Evolutionary conservation across 2,329 filamentous ascomycete species (phyloP).

Genomic region (Talaromyces sp.): DNA sequence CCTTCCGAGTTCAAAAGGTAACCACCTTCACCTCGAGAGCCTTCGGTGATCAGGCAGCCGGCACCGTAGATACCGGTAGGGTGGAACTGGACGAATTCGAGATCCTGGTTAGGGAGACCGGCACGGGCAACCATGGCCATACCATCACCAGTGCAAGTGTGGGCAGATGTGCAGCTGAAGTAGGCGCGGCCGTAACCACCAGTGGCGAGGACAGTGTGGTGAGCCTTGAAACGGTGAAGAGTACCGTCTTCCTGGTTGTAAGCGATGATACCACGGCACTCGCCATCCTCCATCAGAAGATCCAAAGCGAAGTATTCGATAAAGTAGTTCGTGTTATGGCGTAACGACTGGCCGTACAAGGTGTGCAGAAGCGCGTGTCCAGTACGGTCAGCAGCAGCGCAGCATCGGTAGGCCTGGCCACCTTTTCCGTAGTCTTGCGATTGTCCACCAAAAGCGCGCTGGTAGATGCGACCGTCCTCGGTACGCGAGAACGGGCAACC

Average conservation of each 20-base stretch:
- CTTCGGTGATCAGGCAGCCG: conserved; percentile 95
- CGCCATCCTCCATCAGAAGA: conserved; percentile 93
- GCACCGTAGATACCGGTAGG: conserved; percentile 98
- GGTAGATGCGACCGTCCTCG: conserved; percentile 95
- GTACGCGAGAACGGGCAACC: conserved; percentile 91
- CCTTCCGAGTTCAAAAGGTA: conserved; percentile 97
- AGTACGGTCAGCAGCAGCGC: conserved; percentile 91
- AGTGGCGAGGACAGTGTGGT: conserved; percentile 94
- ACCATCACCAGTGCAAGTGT: conserved; percentile 97
- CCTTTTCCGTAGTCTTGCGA: conserved; percentile 93
- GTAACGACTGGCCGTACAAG: conserved; percentile 92
- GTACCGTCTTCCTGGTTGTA: conserved; percentile 99
- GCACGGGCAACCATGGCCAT: conserved; percentile 99
- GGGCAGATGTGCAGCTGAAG: conserved; percentile 96
- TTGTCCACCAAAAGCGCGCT: conserved; percentile 97
- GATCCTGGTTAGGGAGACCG: conserved; percentile 96
- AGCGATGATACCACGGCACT: conserved; percentile 92
- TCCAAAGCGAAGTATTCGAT: conserved; percentile 98
- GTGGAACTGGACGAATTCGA: conserved; percentile 99
- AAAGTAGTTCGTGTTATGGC: conserved; percentile 99
- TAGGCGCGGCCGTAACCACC: conserved; percentile 97
- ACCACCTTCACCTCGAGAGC: conserved; percentile 94
- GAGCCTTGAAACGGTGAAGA: conserved; percentile 90
- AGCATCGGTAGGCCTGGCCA: conserved; percentile 96
- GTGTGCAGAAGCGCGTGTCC: conserved; percentile 97